Base-by-base conservation (phyloP, 352 stramenopile species). In the Pythium brassicae region DNA sequence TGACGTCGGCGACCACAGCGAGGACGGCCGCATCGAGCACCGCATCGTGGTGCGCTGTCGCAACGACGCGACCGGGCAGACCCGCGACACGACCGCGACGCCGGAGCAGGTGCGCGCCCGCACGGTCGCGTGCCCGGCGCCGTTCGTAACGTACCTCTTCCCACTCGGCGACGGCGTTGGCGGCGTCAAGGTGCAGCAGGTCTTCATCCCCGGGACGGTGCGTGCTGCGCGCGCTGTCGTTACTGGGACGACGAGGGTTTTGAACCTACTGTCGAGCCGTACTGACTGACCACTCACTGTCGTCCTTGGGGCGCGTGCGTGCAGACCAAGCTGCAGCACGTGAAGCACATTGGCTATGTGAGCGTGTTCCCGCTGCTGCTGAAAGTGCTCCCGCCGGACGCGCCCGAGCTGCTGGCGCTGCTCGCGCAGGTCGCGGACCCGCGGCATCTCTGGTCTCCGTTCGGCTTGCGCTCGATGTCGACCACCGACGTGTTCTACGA, bases 261-360 rank as follows among this genome's bases (percentile, higher is more conserved):
- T 10, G 14, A 37, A 37, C 2, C 32, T 37, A 10, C 2, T 37
- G 32, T 37, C 32, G 5, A 37, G n/a, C 32, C 32, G 32, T 37
- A 37, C 32, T 37, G 32, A 37, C 32, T 37, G 32, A 37, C 32
- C 25, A 10, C 45, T 50, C 14, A 35, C 22, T 23, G 11, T 34
- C 32, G 12, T 45, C 20, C 22, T 22, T 50, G 25, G 14, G 20
- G 43, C 20, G n/a, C n/a, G n/a, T n/a, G n/a, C 3, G 27, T 39
- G 39, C 47, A 74, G 35, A 82, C 74, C 15, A 75, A 65, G 65
- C 59, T 79, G 29, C 84, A 93, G 63, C 80, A 91, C 22, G 80
- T 95, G 4, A 65, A 77, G 48, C 89, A 95, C 55, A 61, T 95
- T 32, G 89, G 91, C 40, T 97, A 97, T 57, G 81, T 97, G 27